These are phyloP conservation scores for Phytophthora pseudosyringae DNA, from an alignment of 352 stramenopile species.

Conservation along the genomic window DNA sequence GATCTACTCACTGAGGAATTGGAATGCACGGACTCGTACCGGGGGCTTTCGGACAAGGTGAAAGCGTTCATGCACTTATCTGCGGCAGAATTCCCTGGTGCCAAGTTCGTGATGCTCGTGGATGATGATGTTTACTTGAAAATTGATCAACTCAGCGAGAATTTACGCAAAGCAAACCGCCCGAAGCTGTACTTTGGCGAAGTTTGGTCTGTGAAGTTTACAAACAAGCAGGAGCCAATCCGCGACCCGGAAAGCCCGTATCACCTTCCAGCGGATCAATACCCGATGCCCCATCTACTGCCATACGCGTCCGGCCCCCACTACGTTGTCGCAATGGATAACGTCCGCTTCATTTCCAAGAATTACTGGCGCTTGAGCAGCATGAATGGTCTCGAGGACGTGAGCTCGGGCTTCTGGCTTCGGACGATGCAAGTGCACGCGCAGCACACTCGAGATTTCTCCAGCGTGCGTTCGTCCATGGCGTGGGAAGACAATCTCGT, in stretches of 20 bases:
- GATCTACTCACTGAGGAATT: conserved; percentile 64
- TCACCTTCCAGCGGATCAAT: conserved; percentile 40
- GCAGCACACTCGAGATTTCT: conserved; percentile 20
- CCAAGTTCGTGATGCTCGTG: conserved; percentile 58
- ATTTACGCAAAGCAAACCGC: conserved; percentile 7
- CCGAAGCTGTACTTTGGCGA: conserved; percentile 26
- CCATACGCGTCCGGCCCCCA: conserved; percentile 55
- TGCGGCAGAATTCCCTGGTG: conserved; percentile 18
- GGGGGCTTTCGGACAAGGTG: conserved; percentile 56
- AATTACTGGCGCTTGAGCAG: conserved; percentile 42
- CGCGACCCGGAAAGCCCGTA: conserved; percentile 39
- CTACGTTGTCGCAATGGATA: conserved; percentile 59
- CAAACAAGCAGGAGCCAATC: conserved; percentile 27
- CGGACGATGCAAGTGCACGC: conserved; percentile 49
- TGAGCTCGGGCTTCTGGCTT: conserved; percentile 67
- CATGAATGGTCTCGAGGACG: conserved; percentile 64
- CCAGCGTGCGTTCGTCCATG: conserved; percentile 14
- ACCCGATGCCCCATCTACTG: conserved; percentile 39
- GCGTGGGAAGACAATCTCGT: conserved; percentile 43
- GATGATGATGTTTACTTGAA: conserved; percentile 68
- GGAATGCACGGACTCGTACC: conserved; percentile 59
- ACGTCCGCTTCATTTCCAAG: conserved; percentile 47
- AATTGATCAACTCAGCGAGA: conserved; percentile 27
- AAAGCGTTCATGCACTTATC: conserved; percentile 61
- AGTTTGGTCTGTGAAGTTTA: conserved; percentile 27